These are phyloP conservation scores for Suillus cothurnatus DNA, from an alignment of 768 basidiomycete species.

Conservation along the genomic window DNA sequence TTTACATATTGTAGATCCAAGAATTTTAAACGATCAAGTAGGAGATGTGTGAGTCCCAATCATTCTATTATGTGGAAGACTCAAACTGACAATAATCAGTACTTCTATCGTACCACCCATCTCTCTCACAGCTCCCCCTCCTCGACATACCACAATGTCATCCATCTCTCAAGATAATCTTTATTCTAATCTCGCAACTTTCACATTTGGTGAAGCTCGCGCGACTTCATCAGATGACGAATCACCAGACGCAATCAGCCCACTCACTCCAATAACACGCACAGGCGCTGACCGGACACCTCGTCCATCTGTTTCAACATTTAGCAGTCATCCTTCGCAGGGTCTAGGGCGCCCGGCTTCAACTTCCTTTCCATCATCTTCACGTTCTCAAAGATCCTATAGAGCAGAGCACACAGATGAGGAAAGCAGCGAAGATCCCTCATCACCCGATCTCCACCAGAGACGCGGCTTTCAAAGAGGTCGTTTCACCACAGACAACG, in stretches of 20 bases:
- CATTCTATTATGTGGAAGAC: not conserved
- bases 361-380: constrained; percentile 15
- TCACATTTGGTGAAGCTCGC: constrained; percentile 43
- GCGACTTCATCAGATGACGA: constrained; percentile 14
- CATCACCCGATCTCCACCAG: constrained; percentile 28
- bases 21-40: not conserved
- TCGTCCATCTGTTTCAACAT: constrained; percentile 39
- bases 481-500: constrained; percentile 40
- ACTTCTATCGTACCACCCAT: not conserved
- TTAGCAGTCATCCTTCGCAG: constrained; percentile 38
- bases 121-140: not conserved
- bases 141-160: not conserved
- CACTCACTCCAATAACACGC: constrained; percentile 33
- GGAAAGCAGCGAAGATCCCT: constrained; percentile 41
- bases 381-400: constrained; percentile 15
- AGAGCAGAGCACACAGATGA: constrained; percentile 25
- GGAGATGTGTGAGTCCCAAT: not conserved
- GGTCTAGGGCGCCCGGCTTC: constrained; percentile 29
- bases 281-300: constrained; percentile 45
- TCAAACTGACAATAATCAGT: not conserved
- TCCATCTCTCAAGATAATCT: constrained; percentile 28
- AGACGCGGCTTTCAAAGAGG: constrained; percentile 20
- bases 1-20: constrained; percentile 2
- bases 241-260: constrained; percentile 36
- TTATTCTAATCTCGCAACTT: constrained; percentile 43